Conservation (phyloP, 345 rosid species). For the Adansonia digitata region DNA sequence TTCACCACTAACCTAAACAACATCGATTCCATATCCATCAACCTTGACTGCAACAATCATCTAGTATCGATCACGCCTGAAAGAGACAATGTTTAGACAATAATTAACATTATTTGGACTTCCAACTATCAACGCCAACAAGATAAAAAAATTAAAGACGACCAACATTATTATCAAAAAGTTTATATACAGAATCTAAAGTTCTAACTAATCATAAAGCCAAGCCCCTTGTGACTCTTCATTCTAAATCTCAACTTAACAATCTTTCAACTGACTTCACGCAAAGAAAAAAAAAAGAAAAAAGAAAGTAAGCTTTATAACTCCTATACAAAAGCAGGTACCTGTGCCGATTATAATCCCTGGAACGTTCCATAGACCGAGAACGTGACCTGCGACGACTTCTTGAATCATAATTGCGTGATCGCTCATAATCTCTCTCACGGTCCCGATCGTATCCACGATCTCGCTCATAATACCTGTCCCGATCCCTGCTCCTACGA, state of each 20-base stretch:
- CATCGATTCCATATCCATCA: background rate
- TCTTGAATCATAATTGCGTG: constrained; percentile 77
- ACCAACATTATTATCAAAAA: background rate
- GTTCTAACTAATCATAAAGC: background rate
- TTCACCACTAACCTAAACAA: constrained; percentile 4
- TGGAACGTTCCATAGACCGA: constrained; percentile 64
- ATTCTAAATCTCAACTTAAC: background rate
- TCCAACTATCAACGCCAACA: background rate
- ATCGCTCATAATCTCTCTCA: constrained; percentile 57
- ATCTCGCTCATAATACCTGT: constrained; percentile 69
- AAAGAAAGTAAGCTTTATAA: background rate
- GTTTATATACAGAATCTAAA: background rate
- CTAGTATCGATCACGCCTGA: constrained; percentile 15
- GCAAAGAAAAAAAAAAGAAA: background rate
- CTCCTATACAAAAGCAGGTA: constrained; percentile 17
- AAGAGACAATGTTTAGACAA: too few relatives aligned
- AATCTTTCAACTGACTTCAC: background rate
- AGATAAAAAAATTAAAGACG: background rate
- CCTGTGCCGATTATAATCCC: constrained; percentile 91
- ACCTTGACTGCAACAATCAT: background rate
- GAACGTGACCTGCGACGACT: constrained; percentile 76
- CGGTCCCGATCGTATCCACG: constrained; percentile 60
- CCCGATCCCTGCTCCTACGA: constrained; percentile 80
- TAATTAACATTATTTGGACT: background rate
- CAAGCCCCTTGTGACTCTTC: background rate